Evolutionary conservation across 2,329 filamentous ascomycete species (phyloP), one percentile per base, ranked within the genome.

Genomic region (Metarhizium anisopliae): DNA sequence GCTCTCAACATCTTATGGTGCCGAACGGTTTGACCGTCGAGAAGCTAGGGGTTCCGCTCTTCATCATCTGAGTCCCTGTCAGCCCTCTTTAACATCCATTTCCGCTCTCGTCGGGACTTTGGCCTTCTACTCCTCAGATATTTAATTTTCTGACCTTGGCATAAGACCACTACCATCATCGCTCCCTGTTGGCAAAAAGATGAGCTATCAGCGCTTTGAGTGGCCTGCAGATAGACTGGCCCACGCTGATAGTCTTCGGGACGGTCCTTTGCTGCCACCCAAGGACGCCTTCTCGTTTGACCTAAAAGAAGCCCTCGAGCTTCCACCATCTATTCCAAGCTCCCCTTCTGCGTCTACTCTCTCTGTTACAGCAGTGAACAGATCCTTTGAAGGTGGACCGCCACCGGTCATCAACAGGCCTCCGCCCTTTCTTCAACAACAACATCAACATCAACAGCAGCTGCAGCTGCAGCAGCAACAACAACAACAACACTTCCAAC

Each of bases 281-380:
- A 54, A 53, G 50, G 57, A 58, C 32, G 36, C 51, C 18, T 53
- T 53, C 14, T 42, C 47, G 6, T 58, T 58, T 54, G 52, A 56
- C 42, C 57, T 58, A 30, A 55, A 56, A 55, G 57, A 58, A 49
- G 57, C 57, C 10, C 55, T 58, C 6, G 55, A 55, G 43, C 45
- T 58, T 11, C 51, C 45, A 32, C 51, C 57, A 14, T 47, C 57
- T 29, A 45, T 47, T 2, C 43, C 57, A 38, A 55, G 55, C 55
- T 55, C 50, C 16, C 55, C 42, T 25, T 55, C 55, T 54, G 51
- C 45, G 32, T 58, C 57, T 14, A 36, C 36, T 25, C 3, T 45
- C 20, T 56, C 57, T 36, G 54, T 51, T 43, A 47, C 56, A 6
- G 49, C 54, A 6, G n/a, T n/a, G 18, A 54, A 35, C 32, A 56